Percentiles rank a stretch among this genome's conserved stretches.
phyloP scores from a whole-genome alignment of 306 rosid species.

The Rubus idaeus region DNA sequence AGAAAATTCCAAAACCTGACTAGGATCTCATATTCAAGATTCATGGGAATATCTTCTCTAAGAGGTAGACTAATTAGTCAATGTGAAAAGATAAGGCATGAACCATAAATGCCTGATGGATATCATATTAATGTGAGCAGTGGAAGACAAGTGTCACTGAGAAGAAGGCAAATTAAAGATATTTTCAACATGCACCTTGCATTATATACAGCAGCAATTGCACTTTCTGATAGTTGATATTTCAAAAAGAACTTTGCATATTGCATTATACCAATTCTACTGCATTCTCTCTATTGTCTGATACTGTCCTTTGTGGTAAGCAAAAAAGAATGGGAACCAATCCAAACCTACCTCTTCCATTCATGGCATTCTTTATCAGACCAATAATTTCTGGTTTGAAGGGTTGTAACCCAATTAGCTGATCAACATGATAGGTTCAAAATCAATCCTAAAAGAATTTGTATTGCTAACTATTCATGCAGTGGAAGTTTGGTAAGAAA shows the following conservation, averaged over 20 bases:
- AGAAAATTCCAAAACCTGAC: conserved; percentile 5
- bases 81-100: not conserved
- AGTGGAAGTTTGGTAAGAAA: not conserved
- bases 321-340: not conserved
- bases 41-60: not conserved
- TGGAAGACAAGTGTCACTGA: conserved; percentile 31
- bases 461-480: not conserved
- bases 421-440: not conserved
- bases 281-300: not conserved
- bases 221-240: not conserved
- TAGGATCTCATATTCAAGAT: conserved; percentile 9
- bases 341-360: not conserved
- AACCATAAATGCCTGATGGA: not conserved
- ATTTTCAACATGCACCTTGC: conserved; percentile 9
- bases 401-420: not conserved
- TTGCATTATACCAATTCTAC: not conserved
- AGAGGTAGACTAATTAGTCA: not conserved
- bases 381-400: not conserved
- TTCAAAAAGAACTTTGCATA: not conserved
- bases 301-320: not conserved
- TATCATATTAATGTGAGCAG: conserved; percentile 14
- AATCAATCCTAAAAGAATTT: not conserved
- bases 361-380: not conserved
- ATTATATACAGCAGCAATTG: conserved; percentile 3
- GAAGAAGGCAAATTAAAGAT: conserved; percentile 8